Evolutionary conservation across 768 basidiomycete species (phyloP), one percentile per base, ranked within the genome.

Genomic region (Mycena floridula): DNA sequence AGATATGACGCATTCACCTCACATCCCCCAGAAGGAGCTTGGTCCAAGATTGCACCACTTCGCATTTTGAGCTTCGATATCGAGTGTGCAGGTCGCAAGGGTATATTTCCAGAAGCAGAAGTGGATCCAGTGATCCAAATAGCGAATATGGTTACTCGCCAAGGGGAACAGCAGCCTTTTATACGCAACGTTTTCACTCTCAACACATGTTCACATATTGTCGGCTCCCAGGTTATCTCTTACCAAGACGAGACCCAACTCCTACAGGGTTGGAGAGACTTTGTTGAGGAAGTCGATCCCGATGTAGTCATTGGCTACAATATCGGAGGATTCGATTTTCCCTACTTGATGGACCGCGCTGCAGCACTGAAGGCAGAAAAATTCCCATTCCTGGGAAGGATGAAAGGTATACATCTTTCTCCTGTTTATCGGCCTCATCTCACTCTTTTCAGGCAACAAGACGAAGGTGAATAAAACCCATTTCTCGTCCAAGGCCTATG

Each of bases 271-370:
- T 99, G 96, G 96, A 73, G 84, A 44, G 81, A 91, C 45, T 99
- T 98, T 54, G 71, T 98, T 4, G 79, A 84, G 54, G 69, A 84
- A 57, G 92, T 88, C 12, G 96, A 99, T 58, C 94, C 96, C 0
- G 96, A 99, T 53, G 76, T 99, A 48, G 73, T 99, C 50, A 95
- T 96, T 55, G 96, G 96, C 3, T 99, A 99, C 64, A 99, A 99
- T 66, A 86, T 89, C 39, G 62, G 89, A 22, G 81, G 81, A 58
- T 99, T 99, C 73, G 96, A 99, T 75, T 79, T 98, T 53, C 96
- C 96, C 0, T 99, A 99, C 60, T 72, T 99, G 12, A 71, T 98
- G 40, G 95, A 99, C 55, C 77, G 96, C 25, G 93, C 95, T 1
- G 88, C 83, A 56, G 82, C 85, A 15, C 59, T 98, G 30, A 89